phyloP scores from a whole-genome alignment of 306 rosid genomes.

The Trifolium repens region DNA sequence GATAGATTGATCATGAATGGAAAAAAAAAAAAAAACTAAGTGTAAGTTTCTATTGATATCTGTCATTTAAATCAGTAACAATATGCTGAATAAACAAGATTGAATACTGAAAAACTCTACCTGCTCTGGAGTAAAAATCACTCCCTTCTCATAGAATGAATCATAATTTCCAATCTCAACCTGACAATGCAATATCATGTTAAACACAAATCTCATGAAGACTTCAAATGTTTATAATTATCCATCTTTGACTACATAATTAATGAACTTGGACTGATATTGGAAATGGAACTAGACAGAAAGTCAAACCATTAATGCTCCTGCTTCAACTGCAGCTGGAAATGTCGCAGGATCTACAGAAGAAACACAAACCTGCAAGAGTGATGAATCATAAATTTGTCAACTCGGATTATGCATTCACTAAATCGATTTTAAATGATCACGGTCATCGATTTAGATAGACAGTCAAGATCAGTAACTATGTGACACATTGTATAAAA shows the following conservation, averaged over 20 bases:
- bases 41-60: neutral
- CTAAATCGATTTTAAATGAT: neutral
- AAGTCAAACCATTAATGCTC: conserved; percentile 76
- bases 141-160: conserved; percentile 81
- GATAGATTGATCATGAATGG: neutral
- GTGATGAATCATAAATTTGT: conserved; percentile 6
- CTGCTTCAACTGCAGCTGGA: conserved; percentile 85
- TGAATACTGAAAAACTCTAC: conserved; percentile 43
- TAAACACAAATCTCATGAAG: conserved; percentile 4
- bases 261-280: conserved; percentile 25
- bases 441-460: too few relatives aligned
- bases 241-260: conserved; percentile 13
- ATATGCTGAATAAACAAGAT: neutral
- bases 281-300: conserved; percentile 33
- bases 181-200: conserved; percentile 49
- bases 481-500: too few relatives aligned
- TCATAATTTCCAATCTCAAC: conserved; percentile 95
- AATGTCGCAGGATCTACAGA: conserved; percentile 77
- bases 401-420: neutral
- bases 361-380: conserved; percentile 89
- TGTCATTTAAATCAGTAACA: neutral
- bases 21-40: too few relatives aligned
- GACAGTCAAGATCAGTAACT: too few relatives aligned
- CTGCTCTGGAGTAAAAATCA: conserved; percentile 83
- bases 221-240: neutral